Evolutionary conservation across 2,329 filamentous ascomycete species (phyloP), one percentile per base, ranked within the genome.

Genomic region (Phialocephala sp.): DNA sequence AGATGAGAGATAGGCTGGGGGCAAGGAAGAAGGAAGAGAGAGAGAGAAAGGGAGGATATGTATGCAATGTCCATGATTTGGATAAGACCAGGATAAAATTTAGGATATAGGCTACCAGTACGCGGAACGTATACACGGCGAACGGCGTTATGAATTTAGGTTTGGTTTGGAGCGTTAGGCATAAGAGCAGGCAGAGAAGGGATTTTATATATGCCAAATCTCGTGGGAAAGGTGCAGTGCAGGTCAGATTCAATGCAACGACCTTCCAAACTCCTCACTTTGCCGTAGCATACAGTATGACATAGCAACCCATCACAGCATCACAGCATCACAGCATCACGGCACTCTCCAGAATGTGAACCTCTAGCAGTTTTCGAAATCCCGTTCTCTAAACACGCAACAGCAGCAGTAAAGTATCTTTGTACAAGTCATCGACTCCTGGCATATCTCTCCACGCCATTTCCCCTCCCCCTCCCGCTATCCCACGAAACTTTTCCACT

Each of bases 401-500:
- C 24, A 45, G 43, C 55, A 66, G 55, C 32, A 61, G 37, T 18
- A 41, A 22, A 66, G 11, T 50, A 63, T 64, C 45, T 66, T 69
- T 69, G 64, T 69, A 69, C 68, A 69, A 69, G 63, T 50, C 27
- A 41, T 65, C 60, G n/a, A n/a, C n/a, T n/a, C n/a, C n/a, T n/a
- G n/a, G n/a, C n/a, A n/a, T n/a, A n/a, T n/a, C n/a, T n/a, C n/a
- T 27, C 41, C 47, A 37, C 58, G 41, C 20, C 41, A 20, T 55
- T 41, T 60, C 45, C 47, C 52, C 39, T 24, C 58, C n/a, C n/a
- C n/a, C n/a, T n/a, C n/a, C n/a, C n/a, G n/a, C n/a, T n/a, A n/a
- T n/a, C n/a, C 54, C 54, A 24, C 22, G 5, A 18, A 12, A 24
- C 47, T 52, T 52, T 52, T 52, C 47, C 22, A 11, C 47, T n/a